Evolutionary conservation across 2,329 filamentous ascomycete genomes (phyloP), one percentile per base, ranked within the genome.

Genomic region (Fusarium annulatum): DNA sequence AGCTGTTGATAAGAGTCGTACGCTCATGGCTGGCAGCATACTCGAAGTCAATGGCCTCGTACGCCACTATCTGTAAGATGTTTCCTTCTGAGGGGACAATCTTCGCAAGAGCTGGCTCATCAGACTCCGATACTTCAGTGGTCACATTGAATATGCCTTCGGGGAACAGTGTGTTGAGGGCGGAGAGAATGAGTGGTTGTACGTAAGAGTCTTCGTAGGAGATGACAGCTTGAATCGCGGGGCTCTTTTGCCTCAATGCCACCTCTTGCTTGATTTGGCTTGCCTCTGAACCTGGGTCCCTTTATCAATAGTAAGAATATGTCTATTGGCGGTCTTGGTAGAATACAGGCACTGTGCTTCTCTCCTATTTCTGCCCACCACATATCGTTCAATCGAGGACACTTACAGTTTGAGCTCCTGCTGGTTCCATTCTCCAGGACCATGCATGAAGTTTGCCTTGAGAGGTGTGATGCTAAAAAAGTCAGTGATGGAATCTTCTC

Each of bases 381-480:
- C 42, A 61, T 49, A 58, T 72, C 57, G 52, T 60, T 59, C 49
- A 28, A 62, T 72, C 68, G 62, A 72, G 74, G 68, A 61, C 79
- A 94, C 93, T 95, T 89, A 97, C 91, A 97, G 85, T 86, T 92
- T 91, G 80, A 97, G 87, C 86, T 97, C 94, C 76, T 88, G 87
- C 78, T 91, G 87, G 71, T 91, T 85, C 76, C 91, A 86, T 68
- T 91, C 87, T 69, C 89, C 85, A 43, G 86, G 83, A 16, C 89
- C 88, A 81, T 96, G 94, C 89, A 93, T 95, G 82, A 98, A 99
- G 82, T 97, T 98, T 46, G 96, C 95, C 82, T 93, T 94, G 75
- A 98, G 83, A 19, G 96, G 94, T 8, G 96, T 98, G 64, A 99
- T 91, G 82, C 95, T 97, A 78, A 7, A 23, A 21, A 6, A 23